Evolutionary conservation across 176 grass and related monocot genomes (phyloP).

Genomic region (Cenchrus purpureus): DNA sequence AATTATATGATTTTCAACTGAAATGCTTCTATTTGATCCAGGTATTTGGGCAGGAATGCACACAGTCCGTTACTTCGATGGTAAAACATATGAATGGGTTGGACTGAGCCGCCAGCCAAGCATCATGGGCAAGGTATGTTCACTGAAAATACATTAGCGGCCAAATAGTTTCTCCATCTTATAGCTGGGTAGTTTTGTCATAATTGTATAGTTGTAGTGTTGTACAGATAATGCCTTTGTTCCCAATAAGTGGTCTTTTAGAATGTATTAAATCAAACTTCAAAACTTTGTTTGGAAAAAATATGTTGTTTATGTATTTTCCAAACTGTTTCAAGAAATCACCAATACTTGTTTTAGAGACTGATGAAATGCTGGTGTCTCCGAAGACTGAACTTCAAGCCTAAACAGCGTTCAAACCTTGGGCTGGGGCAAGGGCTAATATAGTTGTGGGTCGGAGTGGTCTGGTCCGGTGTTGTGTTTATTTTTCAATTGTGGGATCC

Average conservation of each 20-base stretch:
- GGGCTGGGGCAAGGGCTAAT: too few species aligned
- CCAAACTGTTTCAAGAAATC: not conserved
- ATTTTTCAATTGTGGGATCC: too few species aligned
- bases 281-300: not conserved
- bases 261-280: not conserved
- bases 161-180: not conserved
- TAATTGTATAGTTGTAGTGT: not conserved
- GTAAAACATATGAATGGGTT: constrained; percentile 98
- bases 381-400: too few species aligned
- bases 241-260: constrained; percentile 2
- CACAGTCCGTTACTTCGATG: constrained; percentile 93
- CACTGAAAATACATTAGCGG: constrained; percentile 18
- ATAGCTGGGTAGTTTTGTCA: not conserved
- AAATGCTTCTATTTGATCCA: constrained; percentile 50
- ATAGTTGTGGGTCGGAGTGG: too few species aligned
- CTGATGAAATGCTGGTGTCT: not conserved
- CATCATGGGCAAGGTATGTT: constrained; percentile 98
- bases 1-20: not conserved
- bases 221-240: not conserved
- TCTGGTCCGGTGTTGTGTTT: too few species aligned
- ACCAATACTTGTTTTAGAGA: not conserved
- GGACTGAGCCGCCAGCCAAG: constrained; percentile 93
- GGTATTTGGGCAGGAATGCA: constrained; percentile 99
- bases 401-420: too few species aligned
- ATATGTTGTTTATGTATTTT: not conserved